These are phyloP conservation scores for Auriscalpium microsporum DNA, from an alignment of 768 basidiomycete genomes.

Conservation along the genomic window DNA sequence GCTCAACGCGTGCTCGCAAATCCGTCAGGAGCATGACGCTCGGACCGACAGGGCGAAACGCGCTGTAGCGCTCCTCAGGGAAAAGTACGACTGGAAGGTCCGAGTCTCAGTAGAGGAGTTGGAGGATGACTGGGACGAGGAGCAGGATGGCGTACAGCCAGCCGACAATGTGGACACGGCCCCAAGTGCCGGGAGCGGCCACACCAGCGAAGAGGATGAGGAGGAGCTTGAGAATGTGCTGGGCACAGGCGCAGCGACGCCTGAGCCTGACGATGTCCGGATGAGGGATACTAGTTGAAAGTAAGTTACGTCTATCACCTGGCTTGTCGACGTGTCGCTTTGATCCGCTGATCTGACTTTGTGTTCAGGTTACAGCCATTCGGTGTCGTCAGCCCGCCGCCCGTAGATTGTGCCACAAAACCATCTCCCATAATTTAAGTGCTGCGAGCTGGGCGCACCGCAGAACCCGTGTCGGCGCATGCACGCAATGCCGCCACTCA, in stretches of 20 bases:
- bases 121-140: slow-evolving; percentile 27
- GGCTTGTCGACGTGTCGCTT: too few species aligned
- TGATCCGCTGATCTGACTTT: too few species aligned
- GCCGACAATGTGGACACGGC: slow-evolving; percentile 53
- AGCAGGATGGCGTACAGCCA: slow-evolving; percentile 47
- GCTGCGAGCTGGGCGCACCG: too few species aligned
- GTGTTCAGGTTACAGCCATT: too few species aligned
- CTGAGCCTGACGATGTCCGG: slow-evolving; percentile 10
- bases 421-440: too few species aligned
- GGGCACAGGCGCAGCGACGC: slow-evolving; percentile 10
- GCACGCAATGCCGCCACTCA: too few species aligned
- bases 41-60: slow-evolving; percentile 72
- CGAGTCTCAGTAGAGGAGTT: slow-evolving; percentile 75
- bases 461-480: too few species aligned
- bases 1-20: slow-evolving; percentile 54
- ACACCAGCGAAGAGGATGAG: slow-evolving; percentile 14
- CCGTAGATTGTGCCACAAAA: too few species aligned
- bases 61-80: slow-evolving; percentile 68
- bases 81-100: slow-evolving; percentile 77
- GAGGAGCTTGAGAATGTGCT: slow-evolving; percentile 15
- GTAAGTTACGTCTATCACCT: too few species aligned
- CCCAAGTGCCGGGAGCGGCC: slow-evolving; percentile 3
- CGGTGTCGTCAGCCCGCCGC: too few species aligned
- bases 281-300: slow-evolving; percentile 4
- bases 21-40: slow-evolving; percentile 62